phyloP scores from a whole-genome alignment of 768 basidiomycete genomes.

The Pleurotus eryngii region DNA sequence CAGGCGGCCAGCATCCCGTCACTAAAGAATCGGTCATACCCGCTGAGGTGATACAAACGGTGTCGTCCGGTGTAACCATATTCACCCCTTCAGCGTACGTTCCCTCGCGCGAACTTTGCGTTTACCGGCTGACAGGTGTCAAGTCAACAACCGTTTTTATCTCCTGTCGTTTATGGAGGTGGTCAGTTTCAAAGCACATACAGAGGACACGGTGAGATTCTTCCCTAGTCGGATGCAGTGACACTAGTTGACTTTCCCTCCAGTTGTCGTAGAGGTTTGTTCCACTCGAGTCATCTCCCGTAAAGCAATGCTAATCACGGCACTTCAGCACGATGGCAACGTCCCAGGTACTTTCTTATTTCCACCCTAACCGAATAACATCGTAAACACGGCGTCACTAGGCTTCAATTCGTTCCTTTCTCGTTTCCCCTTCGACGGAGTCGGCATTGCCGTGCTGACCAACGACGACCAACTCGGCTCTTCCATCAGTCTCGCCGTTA shows the following conservation, averaged over 20 bases:
- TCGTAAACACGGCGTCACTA: neutral
- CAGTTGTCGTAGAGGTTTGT: slow-evolving; percentile 10
- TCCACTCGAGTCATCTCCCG: too few species aligned
- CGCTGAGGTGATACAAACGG: slow-evolving; percentile 10
- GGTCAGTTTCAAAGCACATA: slow-evolving; percentile 17
- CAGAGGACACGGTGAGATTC: slow-evolving; percentile 15
- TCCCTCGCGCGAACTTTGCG: neutral
- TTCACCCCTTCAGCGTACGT: slow-evolving; percentile 12
- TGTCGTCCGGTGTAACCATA: slow-evolving; percentile 17
- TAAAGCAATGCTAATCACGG: too few species aligned
- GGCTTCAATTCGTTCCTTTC: slow-evolving; percentile 15
- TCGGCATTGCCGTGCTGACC: slow-evolving; percentile 18
- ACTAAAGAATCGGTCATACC: slow-evolving; percentile 16
- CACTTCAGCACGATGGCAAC: slow-evolving; percentile 10
- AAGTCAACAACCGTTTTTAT: slow-evolving; percentile 17
- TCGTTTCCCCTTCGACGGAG: slow-evolving; percentile 16
- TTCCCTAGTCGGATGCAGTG: neutral
- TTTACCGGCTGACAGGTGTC: neutral
- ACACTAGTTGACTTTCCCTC: neutral
- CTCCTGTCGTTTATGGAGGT: slow-evolving; percentile 21
- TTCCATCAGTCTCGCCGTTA: slow-evolving; percentile 12
- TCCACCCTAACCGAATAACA: too few species aligned
- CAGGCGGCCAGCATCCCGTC: slow-evolving; percentile 13
- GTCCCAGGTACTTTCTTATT: slow-evolving; percentile 10
- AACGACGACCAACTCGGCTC: slow-evolving; percentile 18